Base-by-base conservation (phyloP, 306 rosid species). In the Echinosophora koreensis region DNA sequence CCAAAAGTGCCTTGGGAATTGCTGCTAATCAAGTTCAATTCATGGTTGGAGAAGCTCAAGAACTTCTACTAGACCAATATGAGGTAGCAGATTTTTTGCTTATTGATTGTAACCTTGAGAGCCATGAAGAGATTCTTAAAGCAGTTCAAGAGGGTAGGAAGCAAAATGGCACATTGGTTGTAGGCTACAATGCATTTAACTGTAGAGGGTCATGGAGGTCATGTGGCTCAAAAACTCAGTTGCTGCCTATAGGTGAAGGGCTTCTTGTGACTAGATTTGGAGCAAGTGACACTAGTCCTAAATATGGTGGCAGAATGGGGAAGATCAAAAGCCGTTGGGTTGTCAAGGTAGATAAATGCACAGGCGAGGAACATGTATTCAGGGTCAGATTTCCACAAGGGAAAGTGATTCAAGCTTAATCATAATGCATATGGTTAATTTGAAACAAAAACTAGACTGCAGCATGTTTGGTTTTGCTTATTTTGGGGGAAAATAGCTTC, bases 301-400 rank as follows among this genome's bases (percentile, higher is more conserved):
- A 22, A 55, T 38, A 39, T 52, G 83, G 78, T 0, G 58, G 49
- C 34, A 81, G 76, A 17, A 75, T 30, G 56, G 85, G 88, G 52
- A 86, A 38, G 50, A 74, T 3, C 22, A 75, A 67, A 71, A 86
- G 90, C 39, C 91, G 74, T 27, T 94, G 98, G 98, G 90, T 94
- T 51, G 95, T 89, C 5, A 89, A 82, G 68, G 92, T 94, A 16
- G 98, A 94, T 76, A 90, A 92, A 49, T 87, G 92, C 84, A 94
- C 98, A 0, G 98, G 98, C 9, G 98, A 94, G 83, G 98, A 94
- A 77, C 98, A 92, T 78, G 98, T 94, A 54, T 94, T 90, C 68
- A 89, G 95, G 84, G 86, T 94, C 70, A 92, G 93, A 82, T 58
- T 38, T 70, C 91, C 90, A 30, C 92, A 82, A 3, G 90, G 87